These are phyloP conservation scores for Tolypocladium cylindrosporum DNA, from an alignment of 2,329 filamentous ascomycete genomes.

Conservation along the genomic window DNA sequence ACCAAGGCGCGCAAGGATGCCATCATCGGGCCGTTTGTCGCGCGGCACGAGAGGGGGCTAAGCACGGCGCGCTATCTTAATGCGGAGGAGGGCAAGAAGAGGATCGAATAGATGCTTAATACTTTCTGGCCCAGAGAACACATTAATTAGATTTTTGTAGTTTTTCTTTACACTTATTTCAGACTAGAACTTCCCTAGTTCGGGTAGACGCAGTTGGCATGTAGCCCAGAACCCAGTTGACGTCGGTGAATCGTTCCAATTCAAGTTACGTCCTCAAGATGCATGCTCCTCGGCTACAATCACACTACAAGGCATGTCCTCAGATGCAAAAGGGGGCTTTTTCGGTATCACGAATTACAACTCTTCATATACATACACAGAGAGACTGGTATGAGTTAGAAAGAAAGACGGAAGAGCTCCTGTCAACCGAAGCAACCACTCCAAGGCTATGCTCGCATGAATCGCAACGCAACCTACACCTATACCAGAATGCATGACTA, in stretches of 20 bases:
- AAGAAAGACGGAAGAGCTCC: neutral
- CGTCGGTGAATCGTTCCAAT: neutral
- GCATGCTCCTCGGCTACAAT: neutral
- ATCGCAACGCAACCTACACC: neutral
- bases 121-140: neutral
- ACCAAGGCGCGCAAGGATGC: conserved; percentile 72
- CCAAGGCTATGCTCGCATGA: neutral
- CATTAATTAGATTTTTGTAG: neutral
- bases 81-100: conserved; percentile 96
- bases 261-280: neutral
- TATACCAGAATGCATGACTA: too few species aligned
- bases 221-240: too few species aligned
- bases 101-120: conserved; percentile 60
- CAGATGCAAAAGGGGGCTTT: neutral
- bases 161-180: too few species aligned
- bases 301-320: neutral
- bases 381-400: neutral
- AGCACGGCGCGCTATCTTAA: conserved; percentile 76
- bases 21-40: conserved; percentile 61
- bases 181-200: neutral
- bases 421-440: neutral
- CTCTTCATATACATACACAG: neutral
- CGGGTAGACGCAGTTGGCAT: neutral
- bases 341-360: neutral
- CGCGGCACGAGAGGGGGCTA: conserved; percentile 68